Conservation (phyloP, 139 green algal genomes). For the Asterochloris sp. region DNA sequence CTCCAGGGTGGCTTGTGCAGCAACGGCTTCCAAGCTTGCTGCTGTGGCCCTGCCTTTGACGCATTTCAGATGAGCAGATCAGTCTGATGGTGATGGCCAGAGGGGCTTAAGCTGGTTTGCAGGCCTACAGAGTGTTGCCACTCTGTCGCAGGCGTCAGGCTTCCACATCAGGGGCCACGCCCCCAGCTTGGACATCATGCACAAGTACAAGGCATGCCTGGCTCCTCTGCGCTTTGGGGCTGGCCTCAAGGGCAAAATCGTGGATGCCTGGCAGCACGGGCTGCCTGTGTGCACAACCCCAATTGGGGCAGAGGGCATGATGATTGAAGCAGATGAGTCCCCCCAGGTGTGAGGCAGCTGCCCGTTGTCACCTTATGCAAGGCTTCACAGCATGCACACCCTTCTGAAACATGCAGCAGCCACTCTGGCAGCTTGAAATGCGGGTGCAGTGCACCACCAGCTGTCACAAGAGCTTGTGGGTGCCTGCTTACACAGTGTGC, state of each 20-base stretch:
- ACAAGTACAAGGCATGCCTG: slow-evolving; percentile 42
- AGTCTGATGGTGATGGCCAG: too few species aligned
- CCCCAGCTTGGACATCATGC: slow-evolving; percentile 44
- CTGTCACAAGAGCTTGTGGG: neutral
- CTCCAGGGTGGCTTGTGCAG: too few species aligned
- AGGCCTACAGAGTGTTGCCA: too few species aligned
- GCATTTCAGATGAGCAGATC: too few species aligned
- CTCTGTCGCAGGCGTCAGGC: slow-evolving; percentile 25
- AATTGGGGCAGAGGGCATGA: slow-evolving; percentile 47
- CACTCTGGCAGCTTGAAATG: neutral
- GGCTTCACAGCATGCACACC: neutral
- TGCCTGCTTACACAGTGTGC: neutral
- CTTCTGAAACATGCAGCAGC: neutral
- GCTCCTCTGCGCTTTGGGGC: slow-evolving; percentile 61
- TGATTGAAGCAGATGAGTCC: neutral
- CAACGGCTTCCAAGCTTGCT: too few species aligned
- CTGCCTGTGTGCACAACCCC: slow-evolving; percentile 54
- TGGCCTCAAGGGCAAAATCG: slow-evolving; percentile 69
- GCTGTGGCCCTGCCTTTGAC: too few species aligned
- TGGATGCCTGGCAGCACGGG: slow-evolving; percentile 58
- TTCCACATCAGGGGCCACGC: slow-evolving; percentile 40
- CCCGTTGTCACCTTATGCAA: neutral
- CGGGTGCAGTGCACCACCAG: neutral
- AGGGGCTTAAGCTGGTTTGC: too few species aligned
- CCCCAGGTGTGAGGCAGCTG: neutral